phyloP scores from a whole-genome alignment of 2,329 filamentous ascomycete species.

The Colletotrichum theobromicola region DNA sequence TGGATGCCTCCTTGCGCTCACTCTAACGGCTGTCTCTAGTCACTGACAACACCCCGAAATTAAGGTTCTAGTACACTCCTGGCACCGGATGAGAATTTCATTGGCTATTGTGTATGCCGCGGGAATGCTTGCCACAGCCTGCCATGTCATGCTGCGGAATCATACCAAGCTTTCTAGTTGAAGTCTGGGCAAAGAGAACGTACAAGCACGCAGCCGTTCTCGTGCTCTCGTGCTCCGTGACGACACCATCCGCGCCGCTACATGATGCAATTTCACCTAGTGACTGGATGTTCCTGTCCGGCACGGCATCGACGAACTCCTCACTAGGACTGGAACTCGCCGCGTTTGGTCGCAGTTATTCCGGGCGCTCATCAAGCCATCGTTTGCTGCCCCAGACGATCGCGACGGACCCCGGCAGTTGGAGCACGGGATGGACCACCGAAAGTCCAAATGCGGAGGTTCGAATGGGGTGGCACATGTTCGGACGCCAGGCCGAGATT shows the following conservation, averaged over 20 bases:
- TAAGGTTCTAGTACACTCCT: constrained; percentile 4
- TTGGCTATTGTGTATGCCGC: neutral
- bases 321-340: neutral
- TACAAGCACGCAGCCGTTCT: neutral
- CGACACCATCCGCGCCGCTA: neutral
- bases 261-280: neutral
- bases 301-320: neutral
- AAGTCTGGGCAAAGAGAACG: neutral
- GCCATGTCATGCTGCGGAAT: neutral
- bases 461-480: constrained; percentile 12
- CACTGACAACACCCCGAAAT: neutral
- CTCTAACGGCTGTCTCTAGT: neutral
- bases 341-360: neutral
- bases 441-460: constrained; percentile 11
- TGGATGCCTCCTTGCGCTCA: neutral
- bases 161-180: constrained; percentile 15
- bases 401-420: constrained; percentile 1
- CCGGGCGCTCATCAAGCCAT: constrained; percentile 1
- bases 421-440: neutral
- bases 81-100: neutral
- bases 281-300: neutral
- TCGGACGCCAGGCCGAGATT: constrained; percentile 12
- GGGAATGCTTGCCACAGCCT: neutral
- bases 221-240: neutral
- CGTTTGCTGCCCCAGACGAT: neutral